Percentiles rank a stretch among this genome's conserved stretches.
Evolutionary conservation across 768 basidiomycete genomes (phyloP).

Genomic region (Amyloporia xantha): DNA sequence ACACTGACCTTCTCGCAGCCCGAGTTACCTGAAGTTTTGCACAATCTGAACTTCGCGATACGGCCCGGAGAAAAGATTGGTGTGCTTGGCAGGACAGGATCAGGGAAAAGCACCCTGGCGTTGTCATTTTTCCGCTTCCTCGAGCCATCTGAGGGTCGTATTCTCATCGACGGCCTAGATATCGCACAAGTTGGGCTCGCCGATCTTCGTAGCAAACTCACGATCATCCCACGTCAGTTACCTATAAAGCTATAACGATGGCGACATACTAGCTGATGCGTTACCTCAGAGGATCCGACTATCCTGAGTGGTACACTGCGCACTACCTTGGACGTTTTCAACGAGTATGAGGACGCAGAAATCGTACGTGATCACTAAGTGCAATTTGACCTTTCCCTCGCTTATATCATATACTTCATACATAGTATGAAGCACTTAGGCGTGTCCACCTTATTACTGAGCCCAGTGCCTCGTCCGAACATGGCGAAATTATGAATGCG

Average conservation of each 20-base stretch:
- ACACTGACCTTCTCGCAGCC: conserved; percentile 40
- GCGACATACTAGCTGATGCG: no score
- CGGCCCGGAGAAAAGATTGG: conserved; percentile 76
- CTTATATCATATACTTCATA: neutral
- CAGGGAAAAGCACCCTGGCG: conserved; percentile 75
- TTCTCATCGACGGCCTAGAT: conserved; percentile 72
- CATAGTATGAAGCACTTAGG: conserved; percentile 74
- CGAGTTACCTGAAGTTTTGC: conserved; percentile 80
- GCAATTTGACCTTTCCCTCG: neutral
- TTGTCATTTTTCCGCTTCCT: conserved; percentile 87
- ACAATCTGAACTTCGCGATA: conserved; percentile 69
- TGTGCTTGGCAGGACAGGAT: conserved; percentile 60
- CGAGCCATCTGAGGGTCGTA: conserved; percentile 73
- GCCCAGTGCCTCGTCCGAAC: conserved; percentile 41
- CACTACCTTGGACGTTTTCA: conserved; percentile 78
- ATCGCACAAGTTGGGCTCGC: conserved; percentile 78
- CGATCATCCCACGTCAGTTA: conserved; percentile 67
- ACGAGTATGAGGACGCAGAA: conserved; percentile 78
- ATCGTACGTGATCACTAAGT: conserved; percentile 44
- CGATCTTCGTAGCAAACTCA: conserved; percentile 71
- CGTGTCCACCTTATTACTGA: conserved; percentile 72
- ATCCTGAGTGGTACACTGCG: conserved; percentile 82
- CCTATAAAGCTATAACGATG: no score
- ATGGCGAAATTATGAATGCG: conserved; percentile 45
- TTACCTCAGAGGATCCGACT: conserved; percentile 71